Conservation (phyloP, 192 early-diverging fungal species). For the Coemansia sp. region DNA sequence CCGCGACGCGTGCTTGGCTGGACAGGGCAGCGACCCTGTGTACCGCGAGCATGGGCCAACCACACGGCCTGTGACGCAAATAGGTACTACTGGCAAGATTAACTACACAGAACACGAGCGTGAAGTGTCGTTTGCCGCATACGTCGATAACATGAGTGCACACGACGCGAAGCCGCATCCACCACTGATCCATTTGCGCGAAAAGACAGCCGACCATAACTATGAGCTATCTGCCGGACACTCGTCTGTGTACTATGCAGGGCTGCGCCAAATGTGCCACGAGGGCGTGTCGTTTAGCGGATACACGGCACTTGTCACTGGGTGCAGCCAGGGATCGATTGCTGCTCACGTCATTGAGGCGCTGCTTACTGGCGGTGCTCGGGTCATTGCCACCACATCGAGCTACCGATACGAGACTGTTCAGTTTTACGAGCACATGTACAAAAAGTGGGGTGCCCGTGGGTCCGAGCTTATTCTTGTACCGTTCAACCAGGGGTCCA, state of each 20-base stretch:
- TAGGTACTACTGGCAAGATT: constrained; percentile 72
- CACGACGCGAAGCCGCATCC: constrained; percentile 50
- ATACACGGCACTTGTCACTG: constrained; percentile 81
- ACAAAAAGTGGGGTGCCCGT: constrained; percentile 80
- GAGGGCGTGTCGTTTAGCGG: constrained; percentile 78
- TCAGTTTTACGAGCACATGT: constrained; percentile 83
- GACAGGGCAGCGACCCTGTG: constrained; percentile 45
- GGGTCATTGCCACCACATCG: constrained; percentile 81
- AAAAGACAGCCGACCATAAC: constrained; percentile 11
- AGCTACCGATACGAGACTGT: constrained; percentile 66
- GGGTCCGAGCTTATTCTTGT: constrained; percentile 85
- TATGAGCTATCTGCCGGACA: constrained; percentile 20
- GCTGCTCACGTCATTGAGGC: constrained; percentile 80
- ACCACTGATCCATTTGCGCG: constrained; percentile 43
- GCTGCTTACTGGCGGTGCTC: constrained; percentile 67
- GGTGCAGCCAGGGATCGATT: constrained; percentile 87
- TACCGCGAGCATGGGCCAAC: constrained; percentile 84
- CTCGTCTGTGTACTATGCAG: constrained; percentile 27
- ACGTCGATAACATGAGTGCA: constrained; percentile 71
- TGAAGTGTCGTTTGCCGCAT: constrained; percentile 77
- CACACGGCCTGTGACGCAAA: constrained; percentile 69
- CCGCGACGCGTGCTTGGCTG: constrained; percentile 66
- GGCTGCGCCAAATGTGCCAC: constrained; percentile 65
- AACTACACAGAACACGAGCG: constrained; percentile 76
- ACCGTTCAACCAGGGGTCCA: constrained; percentile 90